phyloP scores from a whole-genome alignment of 192 early-diverging fungal species.

The Gryganskiella cystojenkinii region DNA sequence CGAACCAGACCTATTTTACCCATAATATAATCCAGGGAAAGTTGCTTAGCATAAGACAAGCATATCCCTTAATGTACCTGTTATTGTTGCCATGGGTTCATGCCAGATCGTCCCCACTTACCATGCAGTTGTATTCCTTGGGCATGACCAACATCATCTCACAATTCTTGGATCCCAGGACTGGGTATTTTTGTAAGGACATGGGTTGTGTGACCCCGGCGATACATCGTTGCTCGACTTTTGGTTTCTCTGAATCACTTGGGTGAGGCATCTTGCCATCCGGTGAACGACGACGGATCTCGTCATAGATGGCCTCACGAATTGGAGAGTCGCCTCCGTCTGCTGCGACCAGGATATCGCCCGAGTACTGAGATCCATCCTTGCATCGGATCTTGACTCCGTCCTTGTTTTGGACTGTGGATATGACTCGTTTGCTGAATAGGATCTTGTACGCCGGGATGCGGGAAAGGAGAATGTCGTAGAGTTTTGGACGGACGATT shows the following conservation, averaged over 20 bases:
- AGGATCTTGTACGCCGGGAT: slow-evolving; percentile 19
- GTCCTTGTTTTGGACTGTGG: neutral
- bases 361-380: slow-evolving; percentile 1
- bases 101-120: too few species aligned
- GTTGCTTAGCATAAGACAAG: neutral
- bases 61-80: neutral
- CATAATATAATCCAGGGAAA: neutral
- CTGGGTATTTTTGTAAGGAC: slow-evolving; percentile 17
- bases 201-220: slow-evolving; percentile 28
- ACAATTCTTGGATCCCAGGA: slow-evolving; percentile 16
- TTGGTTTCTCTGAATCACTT: slow-evolving; percentile 22
- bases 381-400: slow-evolving; percentile 15
- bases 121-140: slow-evolving; percentile 33
- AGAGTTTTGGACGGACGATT: slow-evolving; percentile 1
- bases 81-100: too few species aligned
- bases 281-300: neutral
- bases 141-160: slow-evolving; percentile 44
- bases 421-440: neutral
- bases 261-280: slow-evolving; percentile 5
- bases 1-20: slow-evolving; percentile 30
- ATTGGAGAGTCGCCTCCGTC: slow-evolving; percentile 1
- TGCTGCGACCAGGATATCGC: slow-evolving; percentile 7
- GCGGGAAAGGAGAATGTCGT: slow-evolving; percentile 11
- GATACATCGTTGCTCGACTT: slow-evolving; percentile 34
- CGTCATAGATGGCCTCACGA: slow-evolving; percentile 4